Conservation (phyloP, 2,329 filamentous ascomycete genomes). For the Xylariaceae sp. region DNA sequence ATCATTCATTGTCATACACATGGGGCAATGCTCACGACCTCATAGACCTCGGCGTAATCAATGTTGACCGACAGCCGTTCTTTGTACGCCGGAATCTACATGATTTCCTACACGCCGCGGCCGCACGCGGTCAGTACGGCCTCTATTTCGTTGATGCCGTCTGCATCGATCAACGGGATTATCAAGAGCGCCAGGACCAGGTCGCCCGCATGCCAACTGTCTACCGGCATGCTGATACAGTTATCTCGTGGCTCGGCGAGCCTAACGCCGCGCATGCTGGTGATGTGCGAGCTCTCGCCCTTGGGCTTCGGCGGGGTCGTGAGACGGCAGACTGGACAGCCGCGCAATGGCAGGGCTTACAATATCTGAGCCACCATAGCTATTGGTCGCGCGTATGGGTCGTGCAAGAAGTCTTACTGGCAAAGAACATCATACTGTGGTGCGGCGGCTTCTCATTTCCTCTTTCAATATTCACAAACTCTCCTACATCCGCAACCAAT, state of each 20-base stretch:
- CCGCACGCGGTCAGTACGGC: slow-evolving; percentile 3
- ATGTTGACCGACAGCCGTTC: slow-evolving; percentile 11
- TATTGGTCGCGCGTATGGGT: slow-evolving; percentile 19
- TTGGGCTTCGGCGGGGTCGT: background rate
- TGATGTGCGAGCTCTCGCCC: background rate
- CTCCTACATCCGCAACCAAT: background rate
- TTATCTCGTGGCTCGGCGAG: background rate
- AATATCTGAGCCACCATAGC: slow-evolving; percentile 14
- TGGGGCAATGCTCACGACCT: background rate
- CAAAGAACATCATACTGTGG: slow-evolving; percentile 11
- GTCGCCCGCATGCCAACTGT: background rate
- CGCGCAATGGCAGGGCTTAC: slow-evolving; percentile 11
- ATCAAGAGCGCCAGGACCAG: background rate
- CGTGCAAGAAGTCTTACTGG: slow-evolving; percentile 18
- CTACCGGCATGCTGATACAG: background rate
- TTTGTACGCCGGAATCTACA: slow-evolving; percentile 14
- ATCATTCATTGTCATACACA: background rate
- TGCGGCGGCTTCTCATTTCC: slow-evolving; percentile 15
- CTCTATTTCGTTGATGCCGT: slow-evolving; percentile 16
- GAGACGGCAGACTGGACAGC: background rate
- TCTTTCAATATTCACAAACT: slow-evolving; percentile 7
- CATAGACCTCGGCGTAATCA: slow-evolving; percentile 7
- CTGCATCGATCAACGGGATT: background rate
- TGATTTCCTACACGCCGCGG: slow-evolving; percentile 11
- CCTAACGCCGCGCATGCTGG: background rate